These are phyloP conservation scores for Cyclanthera cordifolia DNA, from an alignment of 306 rosid genomes.

Conservation along the genomic window DNA sequence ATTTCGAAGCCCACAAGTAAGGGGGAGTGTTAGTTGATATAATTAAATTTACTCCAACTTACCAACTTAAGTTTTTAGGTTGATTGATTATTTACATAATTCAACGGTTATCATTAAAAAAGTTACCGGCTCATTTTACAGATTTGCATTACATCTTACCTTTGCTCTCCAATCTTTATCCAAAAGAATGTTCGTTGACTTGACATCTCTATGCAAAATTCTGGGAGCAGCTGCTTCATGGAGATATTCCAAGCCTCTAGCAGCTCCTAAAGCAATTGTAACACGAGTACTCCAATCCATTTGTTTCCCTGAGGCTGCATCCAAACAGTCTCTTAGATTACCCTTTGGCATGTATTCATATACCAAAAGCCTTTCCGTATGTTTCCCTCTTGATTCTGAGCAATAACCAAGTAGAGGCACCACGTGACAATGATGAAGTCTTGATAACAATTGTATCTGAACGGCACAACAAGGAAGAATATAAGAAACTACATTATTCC, in stretches of 20 bases:
- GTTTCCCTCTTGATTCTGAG: conserved; percentile 61
- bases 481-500: not conserved
- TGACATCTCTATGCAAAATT: conserved; percentile 88
- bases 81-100: no score
- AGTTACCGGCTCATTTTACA: not conserved
- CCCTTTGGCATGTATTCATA: conserved; percentile 76
- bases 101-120: not conserved
- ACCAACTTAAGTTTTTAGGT: no score
- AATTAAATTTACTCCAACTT: no score
- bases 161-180: conserved; percentile 79
- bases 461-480: conserved; percentile 11
- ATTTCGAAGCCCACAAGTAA: no score
- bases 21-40: no score
- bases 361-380: conserved; percentile 66
- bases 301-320: conserved; percentile 39
- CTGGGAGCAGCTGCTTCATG: conserved; percentile 99
- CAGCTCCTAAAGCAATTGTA: conserved; percentile 85
- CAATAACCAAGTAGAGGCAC: conserved; percentile 91
- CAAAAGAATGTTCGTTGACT: conserved; percentile 90
- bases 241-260: conserved; percentile 92
- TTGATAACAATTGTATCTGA: conserved; percentile 83
- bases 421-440: conserved; percentile 87
- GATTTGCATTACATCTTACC: conserved; percentile 26
- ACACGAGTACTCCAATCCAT: conserved; percentile 80
- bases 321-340: conserved; percentile 76